Evolutionary conservation across 768 basidiomycete species (phyloP).

Genomic region (Favolaschia claudopus): DNA sequence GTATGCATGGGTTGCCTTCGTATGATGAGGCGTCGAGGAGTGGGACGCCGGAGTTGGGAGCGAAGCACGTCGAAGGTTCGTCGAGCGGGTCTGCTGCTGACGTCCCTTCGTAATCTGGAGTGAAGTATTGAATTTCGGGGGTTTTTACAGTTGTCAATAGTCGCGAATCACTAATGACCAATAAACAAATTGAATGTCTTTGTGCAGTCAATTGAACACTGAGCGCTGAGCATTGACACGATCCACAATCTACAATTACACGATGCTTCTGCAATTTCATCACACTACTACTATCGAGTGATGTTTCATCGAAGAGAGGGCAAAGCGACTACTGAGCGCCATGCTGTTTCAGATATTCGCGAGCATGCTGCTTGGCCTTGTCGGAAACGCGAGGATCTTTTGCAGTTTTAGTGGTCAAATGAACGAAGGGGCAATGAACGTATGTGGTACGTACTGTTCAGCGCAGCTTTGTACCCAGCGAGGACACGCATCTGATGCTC

Average conservation of each 20-base stretch:
- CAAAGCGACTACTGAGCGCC: no score
- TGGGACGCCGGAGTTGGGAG: constrained; percentile 11
- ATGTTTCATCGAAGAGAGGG: no score
- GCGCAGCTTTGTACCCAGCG: background rate
- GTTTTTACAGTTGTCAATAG: no score
- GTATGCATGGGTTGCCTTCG: constrained; percentile 80
- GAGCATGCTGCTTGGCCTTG: background rate
- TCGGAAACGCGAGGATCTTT: background rate
- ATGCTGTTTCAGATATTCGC: background rate
- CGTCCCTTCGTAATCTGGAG: background rate
- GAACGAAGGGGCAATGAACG: background rate
- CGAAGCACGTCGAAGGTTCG: background rate
- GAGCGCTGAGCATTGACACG: no score
- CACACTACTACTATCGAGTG: no score
- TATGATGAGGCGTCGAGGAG: constrained; percentile 73
- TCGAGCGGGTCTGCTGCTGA: background rate
- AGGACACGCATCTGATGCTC: constrained; percentile 1
- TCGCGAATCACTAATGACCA: no score
- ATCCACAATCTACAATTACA: no score
- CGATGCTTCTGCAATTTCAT: no score
- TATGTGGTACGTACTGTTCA: constrained; percentile 2
- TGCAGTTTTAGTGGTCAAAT: background rate
- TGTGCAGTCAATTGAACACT: no score
- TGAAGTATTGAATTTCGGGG: background rate
- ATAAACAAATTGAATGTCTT: no score